Conservation (phyloP, 1,284 basidiomycete genomes). For the Cryptococcus neoformans region DNA sequence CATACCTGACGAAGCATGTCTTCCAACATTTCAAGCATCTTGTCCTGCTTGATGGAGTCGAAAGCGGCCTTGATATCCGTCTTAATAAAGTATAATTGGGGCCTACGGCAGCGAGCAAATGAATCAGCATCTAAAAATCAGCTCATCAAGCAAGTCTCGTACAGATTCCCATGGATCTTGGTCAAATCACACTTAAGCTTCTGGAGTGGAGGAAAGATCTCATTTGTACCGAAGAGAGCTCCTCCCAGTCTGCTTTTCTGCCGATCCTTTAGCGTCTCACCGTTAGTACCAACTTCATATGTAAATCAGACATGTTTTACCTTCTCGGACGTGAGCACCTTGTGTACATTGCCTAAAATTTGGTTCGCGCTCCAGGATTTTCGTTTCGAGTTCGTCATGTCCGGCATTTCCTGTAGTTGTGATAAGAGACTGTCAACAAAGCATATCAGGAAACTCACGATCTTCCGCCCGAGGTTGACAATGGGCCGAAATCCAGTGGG, state of each 20-base stretch:
- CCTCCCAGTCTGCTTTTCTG: conserved; percentile 66
- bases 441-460: conserved; percentile 25
- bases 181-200: conserved; percentile 62
- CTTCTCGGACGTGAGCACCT: conserved; percentile 82
- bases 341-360: conserved; percentile 74
- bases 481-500: conserved; percentile 91
- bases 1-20: conserved; percentile 68
- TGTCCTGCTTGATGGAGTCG: conserved; percentile 91
- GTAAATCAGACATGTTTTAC: conserved; percentile 45
- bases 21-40: conserved; percentile 72
- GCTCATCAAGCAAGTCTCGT: conserved; percentile 28
- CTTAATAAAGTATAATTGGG: conserved; percentile 90
- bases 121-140: neutral
- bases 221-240: conserved; percentile 77
- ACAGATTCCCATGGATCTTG: conserved; percentile 58
- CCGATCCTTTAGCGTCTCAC: conserved; percentile 55
- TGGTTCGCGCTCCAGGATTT: conserved; percentile 57
- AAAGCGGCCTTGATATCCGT: conserved; percentile 95
- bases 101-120: conserved; percentile 52
- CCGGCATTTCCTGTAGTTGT: neutral
- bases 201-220: conserved; percentile 72
- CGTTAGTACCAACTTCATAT: neutral
- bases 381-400: neutral
- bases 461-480: conserved; percentile 77
- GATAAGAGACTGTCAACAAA: neutral